Evolutionary conservation across 2,329 filamentous ascomycete genomes (phyloP), one percentile per base, ranked within the genome.

Genomic region (Tympanopsis confertula): DNA sequence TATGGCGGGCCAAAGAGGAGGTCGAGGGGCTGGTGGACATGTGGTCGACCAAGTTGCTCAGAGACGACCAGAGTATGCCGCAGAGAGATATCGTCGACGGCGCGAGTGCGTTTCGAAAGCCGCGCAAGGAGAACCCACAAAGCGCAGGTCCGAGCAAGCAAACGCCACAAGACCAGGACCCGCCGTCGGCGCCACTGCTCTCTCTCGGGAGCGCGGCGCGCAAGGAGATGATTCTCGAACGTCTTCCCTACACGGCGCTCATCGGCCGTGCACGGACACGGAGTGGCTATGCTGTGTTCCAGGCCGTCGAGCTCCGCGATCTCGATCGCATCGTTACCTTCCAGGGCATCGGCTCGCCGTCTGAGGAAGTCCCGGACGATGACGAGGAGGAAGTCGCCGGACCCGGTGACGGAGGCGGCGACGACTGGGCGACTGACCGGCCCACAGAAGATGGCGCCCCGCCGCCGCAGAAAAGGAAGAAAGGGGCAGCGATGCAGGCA

Each of bases 1-100:
- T 95, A 10, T 94, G 88, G 86, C 73, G 81, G 42, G 72, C 78
- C 39, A 82, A 77, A 44, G 88, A 96, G 53, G 88, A 95, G 53
- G 69, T 89, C 4, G 81, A 86, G 42, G 78, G 74, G 1, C 56
- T 86, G 1, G 63, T 94, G 1, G 82, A 86, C 40, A 51, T 80
- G 40, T 85, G 82, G 69, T 74, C 78, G 1, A 65, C 69, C 1
- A 71, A 69, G 37, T 59, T 79, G 15, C 68, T 81, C 26, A 71
- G 68, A 38, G 72, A 74, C 3, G 71, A 75, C 30, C 56, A 39
- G 2, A n/a, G 38, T 4, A 43, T 41, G 37, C 56, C 55, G 20
- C 53, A 50, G 26, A 57, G 55, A 44, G 49, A 55, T 41, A 44
- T 70, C 44, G 65, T 63, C 3, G 59, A 63, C 35, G 62, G 66